Evolutionary conservation across 805 yeast genomes (phyloP), one percentile per base, ranked within the genome.

Genomic region (Candida arabinofermentans): DNA sequence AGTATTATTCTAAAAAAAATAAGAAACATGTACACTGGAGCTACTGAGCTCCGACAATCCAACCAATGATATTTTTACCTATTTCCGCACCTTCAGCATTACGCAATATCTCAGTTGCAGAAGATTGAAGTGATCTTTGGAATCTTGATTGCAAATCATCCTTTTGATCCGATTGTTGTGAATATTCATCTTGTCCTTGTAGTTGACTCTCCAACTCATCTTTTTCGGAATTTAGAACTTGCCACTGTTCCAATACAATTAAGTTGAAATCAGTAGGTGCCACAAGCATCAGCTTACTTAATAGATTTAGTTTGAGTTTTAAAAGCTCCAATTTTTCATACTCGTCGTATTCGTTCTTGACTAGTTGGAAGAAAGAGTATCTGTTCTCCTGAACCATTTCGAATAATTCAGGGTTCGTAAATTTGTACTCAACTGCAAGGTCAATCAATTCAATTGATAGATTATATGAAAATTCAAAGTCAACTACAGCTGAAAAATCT

Each of bases 281-380:
- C 6, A 71, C 55, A 32, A 67, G 61, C 43, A 86, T 56, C 3
- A 82, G 66, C 37, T 69, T 64, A 2, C 84, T 67, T 9, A 84
- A 59, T 1, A 86, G 60, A 13, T 69, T 69, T 52, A 79, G 56
- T 58, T 87, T 91, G 14, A 36, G 33, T 3, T 51, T 30, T 4
- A 55, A 8, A 12, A 42, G 26, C 12, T 34, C 39, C 10, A 37
- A 27, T 2, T 50, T 49, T 16, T 34, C 42, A n/a, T 39, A 36
- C 17, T 42, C 36, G 13, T 48, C 57, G 50, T 67, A 54, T 12
- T 58, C 62, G 38, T 48, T 54, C 59, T 84, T 83, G 3, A 86
- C 85, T 3, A 83, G 80, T 51, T 86, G 95, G 52, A 81, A 83
- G 46, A 83, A 77, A 1, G 86, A 77, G 21, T 80, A 69, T 96